These are phyloP conservation scores for Erythrobasidium hasegawianum DNA, from an alignment of 1,284 basidiomycete species.

Conservation along the genomic window DNA sequence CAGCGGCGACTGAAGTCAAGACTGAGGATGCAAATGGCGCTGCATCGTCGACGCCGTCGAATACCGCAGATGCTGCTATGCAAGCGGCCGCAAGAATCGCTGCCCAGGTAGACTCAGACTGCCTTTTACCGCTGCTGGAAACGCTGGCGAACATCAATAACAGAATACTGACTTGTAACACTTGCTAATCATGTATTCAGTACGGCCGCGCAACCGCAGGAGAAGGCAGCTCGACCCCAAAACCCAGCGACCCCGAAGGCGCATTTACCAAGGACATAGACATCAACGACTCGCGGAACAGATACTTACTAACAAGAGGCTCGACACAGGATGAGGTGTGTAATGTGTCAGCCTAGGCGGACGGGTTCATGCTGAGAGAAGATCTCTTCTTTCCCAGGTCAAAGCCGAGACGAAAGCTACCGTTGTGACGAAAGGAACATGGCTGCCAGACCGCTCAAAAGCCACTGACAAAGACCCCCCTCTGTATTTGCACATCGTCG, in stretches of 20 bases:
- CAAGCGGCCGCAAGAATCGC: slow-evolving; percentile 28
- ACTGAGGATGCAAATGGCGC: slow-evolving; percentile 26
- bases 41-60: slow-evolving; percentile 3
- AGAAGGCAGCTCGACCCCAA: slow-evolving; percentile 11
- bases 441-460: slow-evolving; percentile 86
- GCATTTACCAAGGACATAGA: slow-evolving; percentile 83
- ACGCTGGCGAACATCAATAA: background rate
- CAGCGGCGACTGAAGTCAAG: slow-evolving; percentile 1
- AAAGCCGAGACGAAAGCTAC: slow-evolving; percentile 83
- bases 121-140: background rate
- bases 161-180: background rate
- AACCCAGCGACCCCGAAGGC: slow-evolving; percentile 7
- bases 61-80: slow-evolving; percentile 30
- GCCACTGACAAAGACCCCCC: slow-evolving; percentile 89
- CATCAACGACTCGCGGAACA: slow-evolving; percentile 93
- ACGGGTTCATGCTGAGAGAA: slow-evolving; percentile 4
- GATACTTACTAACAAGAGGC: slow-evolving; percentile 91
- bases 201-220: slow-evolving; percentile 23
- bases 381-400: slow-evolving; percentile 52
- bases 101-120: slow-evolving; percentile 21
- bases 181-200: background rate
- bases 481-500: slow-evolving; percentile 88
- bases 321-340: slow-evolving; percentile 83
- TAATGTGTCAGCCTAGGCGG: slow-evolving; percentile 41
- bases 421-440: slow-evolving; percentile 84